Evolutionary conservation across 2,329 filamentous ascomycete species (phyloP).

Genomic region (Alternaria angustiovoidea): DNA sequence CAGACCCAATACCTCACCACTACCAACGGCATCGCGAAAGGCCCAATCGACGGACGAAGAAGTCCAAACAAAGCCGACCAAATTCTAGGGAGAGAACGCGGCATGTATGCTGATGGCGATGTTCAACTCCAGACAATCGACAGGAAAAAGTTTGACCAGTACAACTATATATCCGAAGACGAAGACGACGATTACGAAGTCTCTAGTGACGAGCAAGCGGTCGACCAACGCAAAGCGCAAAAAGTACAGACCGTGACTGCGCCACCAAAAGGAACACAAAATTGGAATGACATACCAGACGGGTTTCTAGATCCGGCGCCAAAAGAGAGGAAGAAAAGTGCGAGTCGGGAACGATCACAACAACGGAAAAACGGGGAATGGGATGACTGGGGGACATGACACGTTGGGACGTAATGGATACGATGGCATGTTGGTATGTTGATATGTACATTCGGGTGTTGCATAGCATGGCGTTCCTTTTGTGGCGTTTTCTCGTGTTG

Average conservation of each 20-base stretch:
- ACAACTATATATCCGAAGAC: constrained; percentile 48
- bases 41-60: constrained; percentile 45
- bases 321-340: constrained; percentile 36
- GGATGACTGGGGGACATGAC: constrained; percentile 38
- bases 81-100: constrained; percentile 51
- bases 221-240: constrained; percentile 29
- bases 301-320: constrained; percentile 49
- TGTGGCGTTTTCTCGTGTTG: constrained; percentile 12
- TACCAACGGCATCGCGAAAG: constrained; percentile 41
- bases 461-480: constrained; percentile 17
- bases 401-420: constrained; percentile 5
- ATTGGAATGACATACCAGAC: constrained; percentile 61
- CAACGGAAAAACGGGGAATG: constrained; percentile 39
- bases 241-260: constrained; percentile 19
- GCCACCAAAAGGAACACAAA: constrained; percentile 38
- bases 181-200: constrained; percentile 51
- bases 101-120: constrained; percentile 48
- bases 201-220: constrained; percentile 43
- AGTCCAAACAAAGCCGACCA: constrained; percentile 53
- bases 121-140: constrained; percentile 55
- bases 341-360: constrained; percentile 38
- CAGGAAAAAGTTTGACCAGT: constrained; percentile 45
- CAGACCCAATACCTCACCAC: constrained; percentile 47
- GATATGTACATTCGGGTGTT: constrained; percentile 20
- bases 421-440: constrained; percentile 22